Evolutionary conservation across 352 stramenopile species (phyloP).

Genomic region (Lagenidium giganteum): DNA sequence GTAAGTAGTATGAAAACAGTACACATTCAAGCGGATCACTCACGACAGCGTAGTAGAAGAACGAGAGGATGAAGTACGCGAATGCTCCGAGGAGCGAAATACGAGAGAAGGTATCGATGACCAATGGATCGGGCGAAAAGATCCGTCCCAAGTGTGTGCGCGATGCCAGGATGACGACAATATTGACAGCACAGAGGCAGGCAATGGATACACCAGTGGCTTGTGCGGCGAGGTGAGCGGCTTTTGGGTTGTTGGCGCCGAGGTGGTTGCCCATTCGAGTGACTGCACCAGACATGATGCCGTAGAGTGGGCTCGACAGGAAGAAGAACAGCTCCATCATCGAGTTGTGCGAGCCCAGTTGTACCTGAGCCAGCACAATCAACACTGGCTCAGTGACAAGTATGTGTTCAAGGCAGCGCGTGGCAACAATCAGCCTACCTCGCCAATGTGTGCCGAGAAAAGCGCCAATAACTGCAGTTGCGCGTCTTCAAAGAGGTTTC

Average conservation of each 20-base stretch:
- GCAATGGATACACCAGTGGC: constrained; percentile 31
- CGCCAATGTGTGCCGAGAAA: constrained; percentile 60
- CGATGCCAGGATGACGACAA: constrained; percentile 28
- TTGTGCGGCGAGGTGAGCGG: constrained; percentile 35
- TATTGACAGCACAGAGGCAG: constrained; percentile 29
- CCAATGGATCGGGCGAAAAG: constrained; percentile 44
- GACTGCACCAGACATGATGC: constrained; percentile 39
- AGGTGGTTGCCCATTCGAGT: constrained; percentile 55
- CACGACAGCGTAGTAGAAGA: constrained; percentile 69
- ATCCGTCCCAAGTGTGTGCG: constrained; percentile 36
- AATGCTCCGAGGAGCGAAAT: constrained; percentile 37
- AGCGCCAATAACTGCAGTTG: constrained; percentile 77
- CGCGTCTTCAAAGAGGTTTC: constrained; percentile 74
- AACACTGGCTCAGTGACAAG: too few species aligned
- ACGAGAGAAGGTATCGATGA: constrained; percentile 41
- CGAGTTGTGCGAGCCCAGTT: constrained; percentile 73
- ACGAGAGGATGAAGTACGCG: constrained; percentile 51
- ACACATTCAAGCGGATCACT: too few species aligned
- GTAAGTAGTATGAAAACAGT: too few species aligned
- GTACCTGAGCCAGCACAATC: too few species aligned
- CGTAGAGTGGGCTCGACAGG: constrained; percentile 67
- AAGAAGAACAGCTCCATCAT: constrained; percentile 88
- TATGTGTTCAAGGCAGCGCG: too few species aligned
- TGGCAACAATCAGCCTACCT: too few species aligned
- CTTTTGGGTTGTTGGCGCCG: constrained; percentile 24